These are phyloP conservation scores for Acanthamoeba castellanii DNA, from an alignment of 208 protist genomes.

Conservation along the genomic window DNA sequence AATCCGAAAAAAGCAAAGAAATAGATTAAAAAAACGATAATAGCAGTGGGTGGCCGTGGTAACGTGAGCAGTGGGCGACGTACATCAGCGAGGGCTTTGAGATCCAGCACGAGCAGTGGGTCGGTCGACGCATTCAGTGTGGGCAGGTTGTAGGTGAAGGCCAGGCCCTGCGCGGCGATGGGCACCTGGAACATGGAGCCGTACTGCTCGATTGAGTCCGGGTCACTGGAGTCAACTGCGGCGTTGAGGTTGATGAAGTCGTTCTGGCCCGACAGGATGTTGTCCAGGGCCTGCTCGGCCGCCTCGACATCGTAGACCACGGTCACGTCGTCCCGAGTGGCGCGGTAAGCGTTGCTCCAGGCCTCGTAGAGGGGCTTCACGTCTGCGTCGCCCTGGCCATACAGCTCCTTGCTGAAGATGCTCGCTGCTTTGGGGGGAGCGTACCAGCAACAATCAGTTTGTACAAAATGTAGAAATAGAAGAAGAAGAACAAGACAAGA, in stretches of 20 bases:
- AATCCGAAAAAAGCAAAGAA: too few species aligned
- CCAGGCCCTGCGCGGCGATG: neutral
- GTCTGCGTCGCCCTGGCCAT: neutral
- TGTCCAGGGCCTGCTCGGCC: neutral
- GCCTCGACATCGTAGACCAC: neutral
- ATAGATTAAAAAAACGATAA: neutral
- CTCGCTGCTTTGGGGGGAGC: too few species aligned
- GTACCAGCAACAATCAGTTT: too few species aligned
- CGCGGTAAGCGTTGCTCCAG: neutral
- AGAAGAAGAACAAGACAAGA: too few species aligned
- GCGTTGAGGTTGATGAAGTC: slow-evolving; percentile 18
- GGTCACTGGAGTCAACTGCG: neutral
- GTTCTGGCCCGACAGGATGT: neutral
- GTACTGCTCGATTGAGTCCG: neutral
- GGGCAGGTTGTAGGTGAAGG: slow-evolving; percentile 6
- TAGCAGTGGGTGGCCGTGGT: neutral
- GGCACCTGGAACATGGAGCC: slow-evolving; percentile 3
- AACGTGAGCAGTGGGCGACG: neutral
- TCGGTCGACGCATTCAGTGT: neutral
- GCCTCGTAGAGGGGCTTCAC: neutral
- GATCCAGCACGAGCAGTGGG: neutral
- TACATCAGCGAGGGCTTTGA: neutral
- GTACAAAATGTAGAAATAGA: too few species aligned
- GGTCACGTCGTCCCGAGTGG: neutral
- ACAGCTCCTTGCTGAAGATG: neutral